Base-by-base conservation (phyloP, 78 protist species). In the Trichosphaerium sp. region DNA sequence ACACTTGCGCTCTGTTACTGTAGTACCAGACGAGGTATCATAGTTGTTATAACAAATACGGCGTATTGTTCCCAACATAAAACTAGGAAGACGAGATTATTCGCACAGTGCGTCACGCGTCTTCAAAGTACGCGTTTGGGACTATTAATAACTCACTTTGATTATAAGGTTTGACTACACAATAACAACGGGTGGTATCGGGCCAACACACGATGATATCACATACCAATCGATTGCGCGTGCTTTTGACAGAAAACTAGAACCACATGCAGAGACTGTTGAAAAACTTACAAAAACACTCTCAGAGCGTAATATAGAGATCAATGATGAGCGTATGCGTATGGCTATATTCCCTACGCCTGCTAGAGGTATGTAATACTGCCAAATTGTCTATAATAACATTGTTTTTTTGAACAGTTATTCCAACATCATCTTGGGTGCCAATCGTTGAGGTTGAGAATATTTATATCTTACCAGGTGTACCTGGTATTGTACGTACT, bases 381-480 rank as follows among this genome's bases (percentile, higher is more conserved):
- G n/a, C n/a, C n/a, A n/a, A n/a, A n/a, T n/a, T n/a, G n/a, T n/a
- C n/a, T n/a, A n/a, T n/a, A n/a, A n/a, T n/a, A n/a, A n/a, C n/a
- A n/a, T n/a, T n/a, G n/a, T n/a, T n/a, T n/a, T n/a, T n/a, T n/a
- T n/a, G n/a, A n/a, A n/a, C n/a, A n/a, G n/a, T 54, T 54, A 8
- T 18, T 44, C 49, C 26, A 15, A 18, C 49, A 44, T 44, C 49
- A 18, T 44, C 49, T 18, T 14, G 31, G 31, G 7, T 6, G 31
- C 71, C 71, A 14, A 25, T 65, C 39, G 71, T 65, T 62, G 10
- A 23, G 49, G 18, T 8, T 14, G 25, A 57, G n/a, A 65, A 65
- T 37, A 62, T 65, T n/a, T 65, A 14, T 28, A 65, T 65, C 71
- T 55, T 65, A 23, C 60, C 71, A 5, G 71, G 71, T 14, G 66